Base-by-base conservation (phyloP, 2,329 filamentous ascomycete genomes). In the Xylaria arbuscula region DNA sequence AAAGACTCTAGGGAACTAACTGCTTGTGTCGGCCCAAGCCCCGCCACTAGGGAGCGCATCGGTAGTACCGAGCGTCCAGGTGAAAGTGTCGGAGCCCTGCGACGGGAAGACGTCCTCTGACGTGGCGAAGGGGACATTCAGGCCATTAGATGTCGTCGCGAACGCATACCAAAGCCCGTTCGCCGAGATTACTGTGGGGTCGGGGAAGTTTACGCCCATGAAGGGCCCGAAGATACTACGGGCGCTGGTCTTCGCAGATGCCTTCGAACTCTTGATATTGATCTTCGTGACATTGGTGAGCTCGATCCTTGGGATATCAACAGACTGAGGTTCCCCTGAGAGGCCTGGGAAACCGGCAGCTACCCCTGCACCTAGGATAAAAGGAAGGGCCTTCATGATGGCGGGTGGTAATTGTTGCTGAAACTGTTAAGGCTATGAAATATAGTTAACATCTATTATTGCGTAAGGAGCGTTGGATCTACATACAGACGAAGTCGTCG, bases 131-230 rank as follows among this genome's bases (percentile, higher is more conserved):
- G 74, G 75, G 3, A 77, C 62, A 7, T 70, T 70, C 65, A 74
- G 72, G 55, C 68, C 69, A 62, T 73, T 73, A 4, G 72, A 73
- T 17, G 74, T 74, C 5, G 75, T 77, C 7, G 61, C 73, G 53
- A 74, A 77, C 0, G 75, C 74, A 32, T 75, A 75, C 75, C 75
- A 77, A 48, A 74, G 70, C 5, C 72, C 74, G 51, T 75, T 70
- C 13, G 72, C 75, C 65, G 69, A 74, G 45, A 77, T 76, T 8
- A 76, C 56, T 5, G 65, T 62, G 0, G 75, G 75, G 51, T 77
- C 75, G 1, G 75, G 75, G 61, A 77, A 77, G 61, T 76, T 61
- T 17, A 67, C 68, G 5, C 68, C 71, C 66, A 76, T 71, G 42
- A 71, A 72, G 9, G 75, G 75, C 11, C 75, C 75, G 1, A 62